These are phyloP conservation scores for Boletus mariae DNA, from an alignment of 1,284 basidiomycete species.

Conservation along the genomic window DNA sequence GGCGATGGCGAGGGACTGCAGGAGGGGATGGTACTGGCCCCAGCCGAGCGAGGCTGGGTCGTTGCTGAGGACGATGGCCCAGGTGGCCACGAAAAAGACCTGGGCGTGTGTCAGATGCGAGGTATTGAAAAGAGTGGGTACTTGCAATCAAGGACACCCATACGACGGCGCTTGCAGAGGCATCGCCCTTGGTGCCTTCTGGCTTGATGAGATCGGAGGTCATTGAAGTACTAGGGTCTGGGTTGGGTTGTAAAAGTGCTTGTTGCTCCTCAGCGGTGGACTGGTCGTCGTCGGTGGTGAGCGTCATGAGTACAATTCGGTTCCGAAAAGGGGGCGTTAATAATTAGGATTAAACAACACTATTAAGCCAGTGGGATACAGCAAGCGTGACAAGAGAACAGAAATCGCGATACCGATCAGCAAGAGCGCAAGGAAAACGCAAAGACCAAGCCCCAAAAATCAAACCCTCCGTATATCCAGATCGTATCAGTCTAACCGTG, in stretches of 20 bases:
- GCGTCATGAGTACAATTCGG: background rate
- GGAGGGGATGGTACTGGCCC: slow-evolving; percentile 63
- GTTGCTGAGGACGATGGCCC: slow-evolving; percentile 50
- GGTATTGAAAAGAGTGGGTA: background rate
- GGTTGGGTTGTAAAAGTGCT: slow-evolving; percentile 2
- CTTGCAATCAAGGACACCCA: slow-evolving; percentile 28
- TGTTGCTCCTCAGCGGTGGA: slow-evolving; percentile 19
- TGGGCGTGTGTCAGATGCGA: slow-evolving; percentile 24
- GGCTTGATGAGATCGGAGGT: slow-evolving; percentile 15
- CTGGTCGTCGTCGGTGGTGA: background rate
- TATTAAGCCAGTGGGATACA: slow-evolving; percentile 25
- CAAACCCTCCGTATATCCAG: slow-evolving; percentile 13
- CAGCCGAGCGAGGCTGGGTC: slow-evolving; percentile 48
- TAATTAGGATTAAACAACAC: slow-evolving; percentile 24
- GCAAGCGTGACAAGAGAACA: slow-evolving; percentile 4
- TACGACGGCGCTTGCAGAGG: slow-evolving; percentile 14
- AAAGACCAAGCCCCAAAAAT: slow-evolving; percentile 17
- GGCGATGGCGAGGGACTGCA: slow-evolving; percentile 54
- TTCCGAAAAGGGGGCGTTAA: background rate
- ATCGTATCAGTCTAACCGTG: slow-evolving; percentile 39
- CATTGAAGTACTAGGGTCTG: slow-evolving; percentile 11
- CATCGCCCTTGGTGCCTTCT: slow-evolving; percentile 26
- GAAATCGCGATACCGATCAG: slow-evolving; percentile 3
- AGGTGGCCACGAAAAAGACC: slow-evolving; percentile 46
- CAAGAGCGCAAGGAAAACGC: slow-evolving; percentile 9